These are phyloP conservation scores for Stemphylium beticola DNA, from an alignment of 2,329 filamentous ascomycete genomes.

Conservation along the genomic window DNA sequence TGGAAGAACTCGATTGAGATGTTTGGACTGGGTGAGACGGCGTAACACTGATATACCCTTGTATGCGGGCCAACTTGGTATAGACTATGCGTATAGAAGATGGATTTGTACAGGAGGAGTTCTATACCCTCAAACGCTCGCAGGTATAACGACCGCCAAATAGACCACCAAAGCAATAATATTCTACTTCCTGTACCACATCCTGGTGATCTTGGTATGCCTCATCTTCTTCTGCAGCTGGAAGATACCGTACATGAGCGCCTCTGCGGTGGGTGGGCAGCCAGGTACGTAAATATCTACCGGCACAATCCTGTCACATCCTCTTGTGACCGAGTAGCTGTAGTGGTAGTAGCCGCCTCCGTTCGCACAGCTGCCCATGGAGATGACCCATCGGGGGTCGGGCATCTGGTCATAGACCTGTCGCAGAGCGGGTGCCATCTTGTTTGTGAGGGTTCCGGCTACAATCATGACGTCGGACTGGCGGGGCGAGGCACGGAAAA, in stretches of 20 bases:
- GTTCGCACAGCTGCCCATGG: slow-evolving; percentile 85
- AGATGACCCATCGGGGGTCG: slow-evolving; percentile 85
- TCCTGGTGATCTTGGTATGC: slow-evolving; percentile 61
- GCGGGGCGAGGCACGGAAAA: slow-evolving; percentile 87
- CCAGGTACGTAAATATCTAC: slow-evolving; percentile 84
- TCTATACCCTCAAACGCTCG: slow-evolving; percentile 20
- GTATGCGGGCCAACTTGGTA: slow-evolving; percentile 1
- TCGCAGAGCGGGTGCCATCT: slow-evolving; percentile 90
- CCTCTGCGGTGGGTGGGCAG: slow-evolving; percentile 65
- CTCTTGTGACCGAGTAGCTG: slow-evolving; percentile 78
- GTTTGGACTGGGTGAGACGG: slow-evolving; percentile 47
- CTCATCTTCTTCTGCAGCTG: slow-evolving; percentile 82
- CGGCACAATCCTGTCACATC: slow-evolving; percentile 80
- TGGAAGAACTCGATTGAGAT: slow-evolving; percentile 50
- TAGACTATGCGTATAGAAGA: slow-evolving; percentile 17
- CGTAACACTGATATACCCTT: slow-evolving; percentile 6
- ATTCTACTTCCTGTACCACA: slow-evolving; percentile 63
- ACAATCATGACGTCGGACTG: slow-evolving; percentile 97
- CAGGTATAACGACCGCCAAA: slow-evolving; percentile 26
- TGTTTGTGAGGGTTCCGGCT: slow-evolving; percentile 90
- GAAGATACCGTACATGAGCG: slow-evolving; percentile 69
- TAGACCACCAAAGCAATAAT: slow-evolving; percentile 15
- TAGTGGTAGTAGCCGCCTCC: slow-evolving; percentile 89
- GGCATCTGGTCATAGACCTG: slow-evolving; percentile 97
- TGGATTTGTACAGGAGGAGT: slow-evolving; percentile 18